Evolutionary conservation across 2,329 filamentous ascomycete species (phyloP).

Genomic region (Colletotrichum sp.): DNA sequence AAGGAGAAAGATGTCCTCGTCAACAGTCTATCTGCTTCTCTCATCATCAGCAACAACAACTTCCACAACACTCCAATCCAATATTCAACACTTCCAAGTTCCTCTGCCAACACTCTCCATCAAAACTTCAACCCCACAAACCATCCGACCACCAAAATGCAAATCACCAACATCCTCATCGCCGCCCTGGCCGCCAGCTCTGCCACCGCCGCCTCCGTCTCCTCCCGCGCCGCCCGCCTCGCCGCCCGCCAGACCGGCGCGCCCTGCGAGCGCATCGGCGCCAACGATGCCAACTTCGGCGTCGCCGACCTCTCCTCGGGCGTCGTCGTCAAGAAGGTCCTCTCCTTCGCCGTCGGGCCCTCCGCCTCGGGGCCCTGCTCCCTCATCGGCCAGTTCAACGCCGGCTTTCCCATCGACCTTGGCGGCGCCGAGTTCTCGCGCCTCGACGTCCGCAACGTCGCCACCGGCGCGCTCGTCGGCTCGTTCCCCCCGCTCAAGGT

Average conservation of each 20-base stretch:
- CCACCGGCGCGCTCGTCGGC: neutral
- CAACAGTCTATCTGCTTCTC: neutral
- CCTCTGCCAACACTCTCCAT: neutral
- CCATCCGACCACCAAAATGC: neutral
- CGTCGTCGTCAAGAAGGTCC: conserved; percentile 2
- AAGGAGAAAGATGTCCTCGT: neutral
- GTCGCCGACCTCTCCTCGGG: conserved; percentile 5
- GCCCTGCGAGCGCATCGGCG: neutral
- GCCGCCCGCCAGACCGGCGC: neutral
- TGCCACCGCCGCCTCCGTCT: neutral
- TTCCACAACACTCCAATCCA: neutral
- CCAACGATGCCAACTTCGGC: conserved; percentile 5
- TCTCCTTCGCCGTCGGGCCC: neutral
- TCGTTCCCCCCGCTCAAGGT: conserved; percentile 10
- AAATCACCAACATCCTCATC: conserved; percentile 7
- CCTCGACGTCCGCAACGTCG: conserved; percentile 3
- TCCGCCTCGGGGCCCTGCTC: conserved; percentile 3
- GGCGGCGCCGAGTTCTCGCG: conserved; percentile 1
- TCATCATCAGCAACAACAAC: neutral
- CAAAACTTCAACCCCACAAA: neutral
- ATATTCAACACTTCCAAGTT: neutral
- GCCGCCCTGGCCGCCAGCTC: neutral
- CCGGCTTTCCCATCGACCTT: conserved; percentile 9
- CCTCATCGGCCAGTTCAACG: conserved; percentile 4
- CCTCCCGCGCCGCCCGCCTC: conserved; percentile 1